These are phyloP conservation scores for Micromonas commoda DNA, from an alignment of 139 green algal species.

Conservation along the genomic window DNA sequence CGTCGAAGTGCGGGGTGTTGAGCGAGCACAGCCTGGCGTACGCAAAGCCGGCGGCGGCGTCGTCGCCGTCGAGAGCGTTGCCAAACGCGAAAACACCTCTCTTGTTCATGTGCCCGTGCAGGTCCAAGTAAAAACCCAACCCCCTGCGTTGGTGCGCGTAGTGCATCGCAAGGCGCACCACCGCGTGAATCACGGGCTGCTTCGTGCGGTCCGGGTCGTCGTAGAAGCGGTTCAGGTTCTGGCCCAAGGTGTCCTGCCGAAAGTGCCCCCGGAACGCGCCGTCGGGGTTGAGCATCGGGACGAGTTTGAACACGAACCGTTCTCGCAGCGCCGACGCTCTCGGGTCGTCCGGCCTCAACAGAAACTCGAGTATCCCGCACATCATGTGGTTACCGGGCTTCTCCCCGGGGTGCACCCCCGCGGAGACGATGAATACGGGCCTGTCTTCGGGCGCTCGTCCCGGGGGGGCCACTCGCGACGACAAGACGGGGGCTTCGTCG, in stretches of 20 bases:
- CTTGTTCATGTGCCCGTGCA: slow-evolving; percentile 60
- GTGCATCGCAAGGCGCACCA: slow-evolving; percentile 43
- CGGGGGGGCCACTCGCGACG: slow-evolving; percentile 37
- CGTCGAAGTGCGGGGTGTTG: slow-evolving; percentile 45
- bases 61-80: slow-evolving; percentile 42
- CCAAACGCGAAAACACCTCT: slow-evolving; percentile 53
- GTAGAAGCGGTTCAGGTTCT: slow-evolving; percentile 61
- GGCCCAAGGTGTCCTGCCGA: slow-evolving; percentile 48
- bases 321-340: slow-evolving; percentile 43
- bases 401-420: slow-evolving; percentile 63
- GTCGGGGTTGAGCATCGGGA: slow-evolving; percentile 58
- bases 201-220: slow-evolving; percentile 25
- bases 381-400: slow-evolving; percentile 55
- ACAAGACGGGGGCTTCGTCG: too few species aligned
- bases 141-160: slow-evolving; percentile 4
- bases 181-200: slow-evolving; percentile 47
- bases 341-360: slow-evolving; percentile 46
- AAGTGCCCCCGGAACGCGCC: slow-evolving; percentile 53
- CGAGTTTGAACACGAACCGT: slow-evolving; percentile 58
- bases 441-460: not conserved
- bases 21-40: slow-evolving; percentile 41
- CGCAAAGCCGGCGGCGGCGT: slow-evolving; percentile 36
- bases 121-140: slow-evolving; percentile 54
- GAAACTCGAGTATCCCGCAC: slow-evolving; percentile 53
- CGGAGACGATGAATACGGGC: slow-evolving; percentile 45